phyloP scores from a whole-genome alignment of 495 filamentous ascomycete genomes.

The Penicillium simplicissimum region DNA sequence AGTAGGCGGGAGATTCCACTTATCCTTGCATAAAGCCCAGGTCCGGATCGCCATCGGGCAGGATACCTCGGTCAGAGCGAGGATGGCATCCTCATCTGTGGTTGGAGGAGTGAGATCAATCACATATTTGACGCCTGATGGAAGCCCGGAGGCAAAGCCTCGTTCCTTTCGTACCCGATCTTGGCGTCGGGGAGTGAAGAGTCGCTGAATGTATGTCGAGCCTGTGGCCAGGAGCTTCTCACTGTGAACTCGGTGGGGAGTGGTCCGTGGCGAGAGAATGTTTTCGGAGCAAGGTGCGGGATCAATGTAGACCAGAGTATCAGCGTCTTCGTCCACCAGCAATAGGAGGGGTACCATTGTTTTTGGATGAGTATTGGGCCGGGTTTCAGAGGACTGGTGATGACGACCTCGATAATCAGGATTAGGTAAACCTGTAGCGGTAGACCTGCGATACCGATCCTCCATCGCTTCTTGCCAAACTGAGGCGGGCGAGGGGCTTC shows the following conservation, averaged over 20 bases:
- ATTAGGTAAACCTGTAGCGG: not conserved
- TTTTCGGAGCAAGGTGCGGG: conserved; percentile 32
- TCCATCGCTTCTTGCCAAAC: not conserved
- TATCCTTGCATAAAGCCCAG: conserved; percentile 41
- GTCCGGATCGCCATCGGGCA: conserved; percentile 52
- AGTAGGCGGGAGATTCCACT: conserved; percentile 48
- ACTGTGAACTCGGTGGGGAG: conserved; percentile 48
- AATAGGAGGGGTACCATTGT: conserved; percentile 28
- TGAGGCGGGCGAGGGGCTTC: not conserved
- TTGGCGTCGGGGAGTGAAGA: conserved; percentile 44
- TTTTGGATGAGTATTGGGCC: no score
- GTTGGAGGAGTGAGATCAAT: conserved; percentile 62
- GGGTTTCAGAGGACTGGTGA: not conserved
- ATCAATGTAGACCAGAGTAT: conserved; percentile 59
- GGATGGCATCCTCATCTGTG: conserved; percentile 59
- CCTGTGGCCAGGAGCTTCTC: conserved; percentile 45
- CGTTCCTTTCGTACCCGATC: conserved; percentile 32
- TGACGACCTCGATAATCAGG: not conserved
- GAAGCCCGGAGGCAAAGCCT: conserved; percentile 32
- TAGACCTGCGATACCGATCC: no score
- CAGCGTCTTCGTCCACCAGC: conserved; percentile 42
- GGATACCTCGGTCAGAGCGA: conserved; percentile 57
- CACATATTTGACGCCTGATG: conserved; percentile 51
- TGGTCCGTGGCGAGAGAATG: conserved; percentile 13
- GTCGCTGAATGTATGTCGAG: conserved; percentile 50